Conservation (phyloP, 164 flowering plant genomes). For the grape (Vitis vinifera) region DNA sequence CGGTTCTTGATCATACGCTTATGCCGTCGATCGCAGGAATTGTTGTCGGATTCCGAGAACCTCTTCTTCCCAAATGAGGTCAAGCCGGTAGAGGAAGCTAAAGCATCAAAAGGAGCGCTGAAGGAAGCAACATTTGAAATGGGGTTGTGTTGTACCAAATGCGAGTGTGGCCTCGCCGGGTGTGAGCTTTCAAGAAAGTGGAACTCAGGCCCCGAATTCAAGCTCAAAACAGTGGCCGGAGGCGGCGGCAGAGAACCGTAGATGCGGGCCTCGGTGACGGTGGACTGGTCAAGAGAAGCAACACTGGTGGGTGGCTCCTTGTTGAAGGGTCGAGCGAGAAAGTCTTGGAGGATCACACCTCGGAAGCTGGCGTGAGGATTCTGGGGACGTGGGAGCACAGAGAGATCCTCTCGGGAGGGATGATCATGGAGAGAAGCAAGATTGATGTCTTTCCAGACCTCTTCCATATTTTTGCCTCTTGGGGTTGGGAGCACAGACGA, state of each 20-base stretch:
- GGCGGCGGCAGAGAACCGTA: slow-evolving; percentile 10
- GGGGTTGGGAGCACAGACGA: background rate
- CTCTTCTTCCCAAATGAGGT: slow-evolving; percentile 18
- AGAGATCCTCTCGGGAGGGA: background rate
- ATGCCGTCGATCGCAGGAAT: slow-evolving; percentile 24
- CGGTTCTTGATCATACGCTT: slow-evolving; percentile 51
- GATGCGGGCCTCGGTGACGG: background rate
- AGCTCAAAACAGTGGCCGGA: slow-evolving; percentile 25
- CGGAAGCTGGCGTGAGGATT: slow-evolving; percentile 1
- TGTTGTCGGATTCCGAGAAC: slow-evolving; percentile 15
- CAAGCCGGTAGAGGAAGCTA: slow-evolving; percentile 10
- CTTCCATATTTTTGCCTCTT: slow-evolving; percentile 29
- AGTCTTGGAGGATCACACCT: slow-evolving; percentile 30
- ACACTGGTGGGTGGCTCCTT: slow-evolving; percentile 15
- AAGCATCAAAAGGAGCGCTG: slow-evolving; percentile 13
- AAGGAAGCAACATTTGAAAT: slow-evolving; percentile 8
- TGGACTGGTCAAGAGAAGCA: background rate
- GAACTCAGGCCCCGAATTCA: slow-evolving; percentile 17
- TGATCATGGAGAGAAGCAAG: slow-evolving; percentile 27
- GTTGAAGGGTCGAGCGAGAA: slow-evolving; percentile 22
- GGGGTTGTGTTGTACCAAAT: background rate
- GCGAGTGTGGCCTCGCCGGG: slow-evolving; percentile 4
- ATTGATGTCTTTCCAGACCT: slow-evolving; percentile 49
- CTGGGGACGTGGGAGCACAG: slow-evolving; percentile 5
- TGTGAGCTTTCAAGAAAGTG: slow-evolving; percentile 11